These are phyloP conservation scores for Euphorbia celastroides DNA, from an alignment of 441 rosid genomes.

Conservation along the genomic window DNA sequence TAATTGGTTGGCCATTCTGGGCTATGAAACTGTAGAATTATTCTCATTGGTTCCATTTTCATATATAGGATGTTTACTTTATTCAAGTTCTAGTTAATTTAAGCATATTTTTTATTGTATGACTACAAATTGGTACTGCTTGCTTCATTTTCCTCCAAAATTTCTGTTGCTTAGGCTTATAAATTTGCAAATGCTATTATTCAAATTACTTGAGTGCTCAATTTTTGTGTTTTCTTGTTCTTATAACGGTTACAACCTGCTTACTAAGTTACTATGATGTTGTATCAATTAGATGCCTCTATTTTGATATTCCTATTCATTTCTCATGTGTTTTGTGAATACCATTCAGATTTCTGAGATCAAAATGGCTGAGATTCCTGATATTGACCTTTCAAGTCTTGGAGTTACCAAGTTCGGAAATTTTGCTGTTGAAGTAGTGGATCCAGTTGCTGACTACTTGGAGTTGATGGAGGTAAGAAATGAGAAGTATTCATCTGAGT, in stretches of 20 bases:
- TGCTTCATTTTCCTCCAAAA: background rate
- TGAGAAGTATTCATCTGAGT: slow-evolving; percentile 11
- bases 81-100: background rate
- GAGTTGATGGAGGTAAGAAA: slow-evolving; percentile 85
- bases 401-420: slow-evolving; percentile 62
- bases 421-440: slow-evolving; percentile 80
- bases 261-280: background rate
- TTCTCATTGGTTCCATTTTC: slow-evolving; percentile 3
- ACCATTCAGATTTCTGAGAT: slow-evolving; percentile 74
- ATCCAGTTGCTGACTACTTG: slow-evolving; percentile 88
- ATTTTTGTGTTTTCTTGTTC: background rate
- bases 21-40: no score
- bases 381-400: slow-evolving; percentile 64
- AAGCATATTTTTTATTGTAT: background rate
- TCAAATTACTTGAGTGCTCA: no score
- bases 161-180: background rate
- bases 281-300: background rate
- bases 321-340: slow-evolving; percentile 9
- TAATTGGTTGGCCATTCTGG: no score
- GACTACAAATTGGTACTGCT: background rate
- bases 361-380: slow-evolving; percentile 79
- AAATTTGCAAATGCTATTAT: background rate
- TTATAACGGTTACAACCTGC: no score
- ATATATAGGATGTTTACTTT: background rate
- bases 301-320: slow-evolving; percentile 9